Evolutionary conservation across 1,139 yeast species (phyloP).

Genomic region (Candida anutae): DNA sequence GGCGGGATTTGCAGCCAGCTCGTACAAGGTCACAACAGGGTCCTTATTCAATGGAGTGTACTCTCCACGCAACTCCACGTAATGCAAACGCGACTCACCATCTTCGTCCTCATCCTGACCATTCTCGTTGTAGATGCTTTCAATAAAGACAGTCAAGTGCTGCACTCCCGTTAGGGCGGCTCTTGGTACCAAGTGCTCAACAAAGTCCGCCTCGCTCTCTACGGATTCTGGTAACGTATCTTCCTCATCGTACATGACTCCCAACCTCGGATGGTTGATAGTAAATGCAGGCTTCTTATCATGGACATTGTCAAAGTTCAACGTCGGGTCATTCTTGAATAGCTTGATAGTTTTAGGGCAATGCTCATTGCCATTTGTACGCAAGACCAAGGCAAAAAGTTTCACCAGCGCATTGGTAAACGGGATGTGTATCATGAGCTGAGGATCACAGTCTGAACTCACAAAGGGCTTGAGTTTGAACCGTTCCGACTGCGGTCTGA

Average conservation of each 20-base stretch:
- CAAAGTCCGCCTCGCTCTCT: slow-evolving; percentile 46
- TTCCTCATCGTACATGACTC: slow-evolving; percentile 29
- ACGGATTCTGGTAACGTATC: slow-evolving; percentile 28
- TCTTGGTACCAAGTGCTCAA: slow-evolving; percentile 78
- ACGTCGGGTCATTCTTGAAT: slow-evolving; percentile 58
- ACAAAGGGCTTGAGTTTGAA: slow-evolving; percentile 42
- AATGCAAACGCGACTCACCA: slow-evolving; percentile 50
- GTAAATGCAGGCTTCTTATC: slow-evolving; percentile 44
- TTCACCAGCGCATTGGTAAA: slow-evolving; percentile 66
- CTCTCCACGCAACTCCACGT: slow-evolving; percentile 79
- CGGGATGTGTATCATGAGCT: slow-evolving; percentile 68
- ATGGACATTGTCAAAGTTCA: slow-evolving; percentile 64
- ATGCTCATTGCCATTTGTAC: slow-evolving; percentile 54
- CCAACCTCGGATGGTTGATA: slow-evolving; percentile 59
- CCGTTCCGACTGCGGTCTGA: slow-evolving; percentile 35
- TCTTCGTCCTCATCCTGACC: slow-evolving; percentile 51
- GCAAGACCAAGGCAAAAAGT: slow-evolving; percentile 61
- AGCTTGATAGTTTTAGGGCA: slow-evolving; percentile 68
- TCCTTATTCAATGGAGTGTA: slow-evolving; percentile 52
- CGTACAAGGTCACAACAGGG: slow-evolving; percentile 73
- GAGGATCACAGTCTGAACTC: slow-evolving; percentile 77
- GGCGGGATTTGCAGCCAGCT: slow-evolving; percentile 86
- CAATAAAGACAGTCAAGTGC: slow-evolving; percentile 58
- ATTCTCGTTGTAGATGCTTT: slow-evolving; percentile 44
- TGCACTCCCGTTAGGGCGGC: slow-evolving; percentile 66